phyloP scores from a whole-genome alignment of 305 asterid genomes.

The Plantago lanceolata region DNA sequence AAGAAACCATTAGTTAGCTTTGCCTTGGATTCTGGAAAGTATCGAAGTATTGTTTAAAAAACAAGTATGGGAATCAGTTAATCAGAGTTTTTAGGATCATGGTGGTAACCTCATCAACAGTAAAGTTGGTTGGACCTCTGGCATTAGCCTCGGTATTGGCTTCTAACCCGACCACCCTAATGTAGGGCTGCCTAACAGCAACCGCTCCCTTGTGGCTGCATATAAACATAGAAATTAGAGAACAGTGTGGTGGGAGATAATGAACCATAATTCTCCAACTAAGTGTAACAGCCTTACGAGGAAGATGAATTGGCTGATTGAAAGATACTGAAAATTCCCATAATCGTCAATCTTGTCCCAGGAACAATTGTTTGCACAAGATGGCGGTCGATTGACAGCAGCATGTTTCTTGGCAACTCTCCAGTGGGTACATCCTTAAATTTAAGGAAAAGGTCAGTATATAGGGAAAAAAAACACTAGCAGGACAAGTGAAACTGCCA shows the following conservation, averaged over 20 bases:
- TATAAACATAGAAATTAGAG: constrained; percentile 26
- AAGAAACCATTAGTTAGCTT: constrained; percentile 17
- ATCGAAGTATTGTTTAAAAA: neutral
- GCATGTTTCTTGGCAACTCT: constrained; percentile 94
- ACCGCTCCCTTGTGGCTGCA: constrained; percentile 91
- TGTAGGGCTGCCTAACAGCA: constrained; percentile 93
- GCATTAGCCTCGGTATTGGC: constrained; percentile 73
- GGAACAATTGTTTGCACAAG: constrained; percentile 99
- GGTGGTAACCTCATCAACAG: constrained; percentile 68
- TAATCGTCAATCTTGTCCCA: constrained; percentile 86
- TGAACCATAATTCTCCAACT: constrained; percentile 14
- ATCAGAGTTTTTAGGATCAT: neutral
- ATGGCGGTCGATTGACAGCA: constrained; percentile 89
- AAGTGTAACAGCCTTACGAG: constrained; percentile 47
- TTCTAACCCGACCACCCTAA: constrained; percentile 87
- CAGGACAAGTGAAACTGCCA: constrained; percentile 9
- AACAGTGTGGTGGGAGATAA: constrained; percentile 14
- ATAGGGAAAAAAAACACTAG: neutral
- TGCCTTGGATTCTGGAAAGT: constrained; percentile 8
- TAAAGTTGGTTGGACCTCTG: constrained; percentile 74
- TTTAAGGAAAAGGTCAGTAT: constrained; percentile 17
- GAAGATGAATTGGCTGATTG: constrained; percentile 86
- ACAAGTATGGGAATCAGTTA: neutral
- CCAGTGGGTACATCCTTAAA: constrained; percentile 96
- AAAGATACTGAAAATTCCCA: constrained; percentile 94